Evolutionary conservation across 2,329 filamentous ascomycete genomes (phyloP).

Genomic region (Fusarium sp.): DNA sequence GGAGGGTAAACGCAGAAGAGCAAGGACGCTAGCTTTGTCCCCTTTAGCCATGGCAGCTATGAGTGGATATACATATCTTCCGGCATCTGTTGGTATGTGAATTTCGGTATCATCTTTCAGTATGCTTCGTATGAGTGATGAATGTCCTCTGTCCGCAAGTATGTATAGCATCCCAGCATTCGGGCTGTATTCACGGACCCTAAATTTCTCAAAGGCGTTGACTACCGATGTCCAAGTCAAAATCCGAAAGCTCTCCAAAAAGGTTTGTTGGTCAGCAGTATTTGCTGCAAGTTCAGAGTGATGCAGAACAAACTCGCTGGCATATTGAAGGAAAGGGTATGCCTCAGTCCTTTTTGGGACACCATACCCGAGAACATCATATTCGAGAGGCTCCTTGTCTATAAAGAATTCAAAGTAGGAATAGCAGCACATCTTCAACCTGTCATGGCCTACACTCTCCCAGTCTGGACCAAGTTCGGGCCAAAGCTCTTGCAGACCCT

Average conservation of each 20-base stretch:
- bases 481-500: slow-evolving; percentile 38
- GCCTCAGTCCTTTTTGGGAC: too few species aligned
- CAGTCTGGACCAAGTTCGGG: not conserved
- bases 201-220: not conserved
- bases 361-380: fast-evolving
- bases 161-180: not conserved
- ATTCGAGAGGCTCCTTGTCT: not conserved
- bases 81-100: not conserved
- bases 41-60: slow-evolving; percentile 23
- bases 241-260: not conserved
- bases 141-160: slow-evolving; percentile 7
- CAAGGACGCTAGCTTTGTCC: not conserved
- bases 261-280: fast-evolving
- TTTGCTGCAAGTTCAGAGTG: slow-evolving; percentile 3
- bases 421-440: not conserved
- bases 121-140: not conserved
- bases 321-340: fast-evolving
- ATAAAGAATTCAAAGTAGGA: not conserved
- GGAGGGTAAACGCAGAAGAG: not conserved
- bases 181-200: fast-evolving
- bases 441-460: not conserved
- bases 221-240: fast-evolving
- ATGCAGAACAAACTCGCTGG: not conserved
- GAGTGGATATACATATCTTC: slow-evolving; percentile 7
- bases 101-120: fast-evolving